These are phyloP conservation scores for Bocquillonia castaneifolia DNA, from an alignment of 441 rosid species.

Conservation along the genomic window DNA sequence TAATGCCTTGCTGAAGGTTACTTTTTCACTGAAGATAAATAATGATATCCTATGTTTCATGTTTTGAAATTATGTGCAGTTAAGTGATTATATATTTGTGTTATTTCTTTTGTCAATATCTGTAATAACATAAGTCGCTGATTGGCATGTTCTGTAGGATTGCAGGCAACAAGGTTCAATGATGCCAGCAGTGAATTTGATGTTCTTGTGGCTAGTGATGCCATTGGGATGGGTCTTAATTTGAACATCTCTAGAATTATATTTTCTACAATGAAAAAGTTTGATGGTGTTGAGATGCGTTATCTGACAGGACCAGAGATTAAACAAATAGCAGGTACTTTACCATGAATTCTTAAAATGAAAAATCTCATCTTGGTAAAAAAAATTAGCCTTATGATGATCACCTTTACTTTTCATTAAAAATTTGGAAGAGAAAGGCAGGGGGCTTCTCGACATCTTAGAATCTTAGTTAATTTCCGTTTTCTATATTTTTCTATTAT, in stretches of 20 bases:
- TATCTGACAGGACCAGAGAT: slow-evolving; percentile 75
- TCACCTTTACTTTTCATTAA: not conserved
- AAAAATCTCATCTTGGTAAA: not conserved
- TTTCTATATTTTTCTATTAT: not conserved
- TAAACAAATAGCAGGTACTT: slow-evolving; percentile 90
- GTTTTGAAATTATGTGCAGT: not conserved
- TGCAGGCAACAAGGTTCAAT: slow-evolving; percentile 89
- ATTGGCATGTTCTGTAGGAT: slow-evolving; percentile 31
- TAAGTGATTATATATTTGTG: not conserved
- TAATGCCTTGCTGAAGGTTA: not conserved
- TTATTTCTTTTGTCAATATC: not conserved
- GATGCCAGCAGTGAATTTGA: slow-evolving; percentile 79
- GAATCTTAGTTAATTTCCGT: not conserved
- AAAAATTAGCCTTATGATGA: not conserved
- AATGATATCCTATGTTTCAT: not conserved
- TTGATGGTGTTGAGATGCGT: slow-evolving; percentile 67
- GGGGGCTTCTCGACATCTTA: not conserved
- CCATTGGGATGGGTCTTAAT: slow-evolving; percentile 97
- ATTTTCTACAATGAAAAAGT: slow-evolving; percentile 73
- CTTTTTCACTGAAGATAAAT: not conserved
- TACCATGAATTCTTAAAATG: slow-evolving; percentile 3
- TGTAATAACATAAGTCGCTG: slow-evolving; percentile 8
- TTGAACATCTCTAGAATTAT: slow-evolving; percentile 87
- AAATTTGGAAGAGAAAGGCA: not conserved
- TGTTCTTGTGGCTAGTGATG: slow-evolving; percentile 98